These are phyloP conservation scores for Cyamopsis tetragonoloba DNA, from an alignment of 306 rosid species.

Conservation along the genomic window DNA sequence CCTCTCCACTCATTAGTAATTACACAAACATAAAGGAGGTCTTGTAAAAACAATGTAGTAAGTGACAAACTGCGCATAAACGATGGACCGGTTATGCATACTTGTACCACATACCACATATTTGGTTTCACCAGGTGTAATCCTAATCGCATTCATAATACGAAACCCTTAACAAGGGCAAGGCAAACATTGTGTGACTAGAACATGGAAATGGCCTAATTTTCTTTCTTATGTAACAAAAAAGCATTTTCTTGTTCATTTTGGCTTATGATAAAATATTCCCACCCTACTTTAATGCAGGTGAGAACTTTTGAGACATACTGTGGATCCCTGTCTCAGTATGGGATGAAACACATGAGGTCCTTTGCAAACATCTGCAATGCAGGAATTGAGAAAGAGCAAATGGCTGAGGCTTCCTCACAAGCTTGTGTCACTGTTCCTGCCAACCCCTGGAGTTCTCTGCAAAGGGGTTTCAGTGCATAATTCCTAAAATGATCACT, in stretches of 20 bases:
- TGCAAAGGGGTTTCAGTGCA: constrained; percentile 69
- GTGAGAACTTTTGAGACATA: constrained; percentile 85
- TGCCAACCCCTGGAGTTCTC: constrained; percentile 69
- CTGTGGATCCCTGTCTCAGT: constrained; percentile 90
- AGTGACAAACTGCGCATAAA: no score
- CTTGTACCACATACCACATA: no score
- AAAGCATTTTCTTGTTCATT: neutral
- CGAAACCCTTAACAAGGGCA: neutral
- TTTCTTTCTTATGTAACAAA: neutral
- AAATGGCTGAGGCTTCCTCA: constrained; percentile 74
- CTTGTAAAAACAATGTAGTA: no score
- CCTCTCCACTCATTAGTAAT: no score
- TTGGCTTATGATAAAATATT: neutral
- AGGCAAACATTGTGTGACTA: neutral
- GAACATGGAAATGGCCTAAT: neutral
- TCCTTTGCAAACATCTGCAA: constrained; percentile 93
- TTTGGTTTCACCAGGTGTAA: no score
- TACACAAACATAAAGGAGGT: no score
- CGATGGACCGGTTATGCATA: no score
- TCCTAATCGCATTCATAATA: neutral
- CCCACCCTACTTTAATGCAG: constrained; percentile 33
- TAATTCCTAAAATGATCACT: constrained; percentile 19
- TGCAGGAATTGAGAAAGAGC: constrained; percentile 54
- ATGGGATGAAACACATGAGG: constrained; percentile 96
- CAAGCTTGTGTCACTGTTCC: constrained; percentile 76